phyloP scores from a whole-genome alignment of 1,139 yeast species.

The Nematodospora anomalae region DNA sequence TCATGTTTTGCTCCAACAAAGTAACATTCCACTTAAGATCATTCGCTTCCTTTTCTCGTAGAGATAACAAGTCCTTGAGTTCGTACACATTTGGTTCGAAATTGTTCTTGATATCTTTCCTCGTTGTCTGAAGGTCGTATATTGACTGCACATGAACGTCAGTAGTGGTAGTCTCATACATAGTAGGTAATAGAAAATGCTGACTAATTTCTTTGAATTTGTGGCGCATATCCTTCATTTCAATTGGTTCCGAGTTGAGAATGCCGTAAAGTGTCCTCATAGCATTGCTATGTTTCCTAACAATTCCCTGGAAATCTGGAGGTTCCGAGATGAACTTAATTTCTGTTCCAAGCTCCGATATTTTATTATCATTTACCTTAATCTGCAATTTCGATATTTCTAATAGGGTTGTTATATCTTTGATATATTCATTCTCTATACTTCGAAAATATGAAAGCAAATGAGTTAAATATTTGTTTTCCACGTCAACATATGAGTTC shows the following conservation, averaged over 20 bases:
- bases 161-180: neutral
- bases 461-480: neutral
- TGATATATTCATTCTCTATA: neutral
- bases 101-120: too few species aligned
- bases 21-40: constrained; percentile 43
- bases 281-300: neutral
- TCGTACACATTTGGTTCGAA: neutral
- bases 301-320: neutral
- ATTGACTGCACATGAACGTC: neutral
- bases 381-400: neutral
- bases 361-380: neutral
- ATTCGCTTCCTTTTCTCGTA: constrained; percentile 32
- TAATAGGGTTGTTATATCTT: neutral
- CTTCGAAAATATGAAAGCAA: neutral
- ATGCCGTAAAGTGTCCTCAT: neutral
- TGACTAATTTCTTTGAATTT: neutral
- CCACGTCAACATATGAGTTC: neutral
- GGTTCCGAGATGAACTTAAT: neutral
- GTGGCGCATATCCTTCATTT: neutral
- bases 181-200: neutral
- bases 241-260: neutral
- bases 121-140: neutral
- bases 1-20: constrained; percentile 43
- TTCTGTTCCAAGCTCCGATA: too few species aligned
- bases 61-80: neutral